These are phyloP conservation scores for Sarocladium brachiariae DNA, from an alignment of 2,329 filamentous ascomycete species.

Conservation along the genomic window DNA sequence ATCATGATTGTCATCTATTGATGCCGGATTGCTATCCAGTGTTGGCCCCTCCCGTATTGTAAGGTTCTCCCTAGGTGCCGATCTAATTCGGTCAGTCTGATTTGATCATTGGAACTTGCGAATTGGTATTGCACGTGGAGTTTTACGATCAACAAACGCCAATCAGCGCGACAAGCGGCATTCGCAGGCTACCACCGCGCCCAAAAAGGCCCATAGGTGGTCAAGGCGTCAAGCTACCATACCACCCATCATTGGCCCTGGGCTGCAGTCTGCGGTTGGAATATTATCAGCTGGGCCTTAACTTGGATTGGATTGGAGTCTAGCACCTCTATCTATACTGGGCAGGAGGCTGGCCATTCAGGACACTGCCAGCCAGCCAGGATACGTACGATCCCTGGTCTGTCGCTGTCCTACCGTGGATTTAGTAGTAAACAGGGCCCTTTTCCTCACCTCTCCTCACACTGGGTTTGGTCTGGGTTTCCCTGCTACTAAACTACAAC, in stretches of 20 bases:
- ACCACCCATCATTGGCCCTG: conserved; percentile 4
- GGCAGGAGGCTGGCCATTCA: conserved; percentile 1
- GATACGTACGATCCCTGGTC: conserved; percentile 7
- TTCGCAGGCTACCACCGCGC: too few relatives aligned
- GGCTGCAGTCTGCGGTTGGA: conserved; percentile 4
- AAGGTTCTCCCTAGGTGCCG: background rate
- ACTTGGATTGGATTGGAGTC: background rate
- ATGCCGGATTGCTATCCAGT: background rate
- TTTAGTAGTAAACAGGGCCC: background rate
- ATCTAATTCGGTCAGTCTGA: conserved; percentile 1
- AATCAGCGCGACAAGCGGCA: too few relatives aligned
- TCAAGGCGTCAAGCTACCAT: conserved; percentile 9
- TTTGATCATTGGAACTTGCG: background rate
- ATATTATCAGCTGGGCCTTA: conserved; percentile 3
- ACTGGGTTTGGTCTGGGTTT: too few relatives aligned
- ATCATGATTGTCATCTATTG: background rate
- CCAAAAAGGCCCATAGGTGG: conserved; percentile 5
- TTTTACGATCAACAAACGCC: too few relatives aligned
- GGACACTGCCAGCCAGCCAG: background rate
- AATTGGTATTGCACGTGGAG: too few relatives aligned
- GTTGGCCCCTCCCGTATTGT: background rate
- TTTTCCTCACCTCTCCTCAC: background rate
- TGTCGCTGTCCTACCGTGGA: conserved; percentile 2
- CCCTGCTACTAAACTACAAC: too few relatives aligned
- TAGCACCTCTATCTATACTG: background rate